Percentiles rank a stretch among this genome's conserved stretches.
Conservation (phyloP, 805 yeast species). For the Clavispora santaluciae region DNA sequence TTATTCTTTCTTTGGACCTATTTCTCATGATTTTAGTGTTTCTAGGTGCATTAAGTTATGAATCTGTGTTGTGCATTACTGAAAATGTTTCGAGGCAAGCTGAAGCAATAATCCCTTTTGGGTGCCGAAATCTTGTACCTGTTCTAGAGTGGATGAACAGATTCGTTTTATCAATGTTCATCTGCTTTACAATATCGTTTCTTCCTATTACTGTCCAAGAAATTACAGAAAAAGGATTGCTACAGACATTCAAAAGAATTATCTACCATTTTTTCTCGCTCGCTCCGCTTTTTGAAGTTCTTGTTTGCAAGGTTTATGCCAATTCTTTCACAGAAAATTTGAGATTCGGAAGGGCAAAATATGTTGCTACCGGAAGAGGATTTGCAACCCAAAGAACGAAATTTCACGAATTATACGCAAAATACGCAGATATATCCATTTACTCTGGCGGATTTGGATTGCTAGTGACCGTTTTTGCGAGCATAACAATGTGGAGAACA, state of each 20-base stretch:
- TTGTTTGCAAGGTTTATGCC: slow-evolving; percentile 91
- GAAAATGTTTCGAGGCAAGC: slow-evolving; percentile 66
- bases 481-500: slow-evolving; percentile 77
- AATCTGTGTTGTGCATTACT: slow-evolving; percentile 64
- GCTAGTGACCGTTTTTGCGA: slow-evolving; percentile 68
- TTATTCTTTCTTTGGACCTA: slow-evolving; percentile 79
- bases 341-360: slow-evolving; percentile 86
- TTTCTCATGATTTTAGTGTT: slow-evolving; percentile 78
- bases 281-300: slow-evolving; percentile 91
- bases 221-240: slow-evolving; percentile 74
- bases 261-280: slow-evolving; percentile 72
- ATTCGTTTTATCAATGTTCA: slow-evolving; percentile 83
- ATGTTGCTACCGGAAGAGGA: slow-evolving; percentile 91
- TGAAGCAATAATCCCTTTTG: slow-evolving; percentile 68
- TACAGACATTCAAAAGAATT: slow-evolving; percentile 69
- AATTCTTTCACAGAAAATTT: slow-evolving; percentile 69
- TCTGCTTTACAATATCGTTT: slow-evolving; percentile 89
- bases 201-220: slow-evolving; percentile 86
- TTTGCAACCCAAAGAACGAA: slow-evolving; percentile 81
- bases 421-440: slow-evolving; percentile 71
- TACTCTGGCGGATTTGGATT: slow-evolving; percentile 71
- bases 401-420: slow-evolving; percentile 66
- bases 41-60: slow-evolving; percentile 73
- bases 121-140: slow-evolving; percentile 82
- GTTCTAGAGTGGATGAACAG: slow-evolving; percentile 87